Percentiles rank a stretch among this genome's conserved stretches.
Conservation (phyloP, 2,329 filamentous ascomycete species). For the Thielaviopsis euricoi region DNA sequence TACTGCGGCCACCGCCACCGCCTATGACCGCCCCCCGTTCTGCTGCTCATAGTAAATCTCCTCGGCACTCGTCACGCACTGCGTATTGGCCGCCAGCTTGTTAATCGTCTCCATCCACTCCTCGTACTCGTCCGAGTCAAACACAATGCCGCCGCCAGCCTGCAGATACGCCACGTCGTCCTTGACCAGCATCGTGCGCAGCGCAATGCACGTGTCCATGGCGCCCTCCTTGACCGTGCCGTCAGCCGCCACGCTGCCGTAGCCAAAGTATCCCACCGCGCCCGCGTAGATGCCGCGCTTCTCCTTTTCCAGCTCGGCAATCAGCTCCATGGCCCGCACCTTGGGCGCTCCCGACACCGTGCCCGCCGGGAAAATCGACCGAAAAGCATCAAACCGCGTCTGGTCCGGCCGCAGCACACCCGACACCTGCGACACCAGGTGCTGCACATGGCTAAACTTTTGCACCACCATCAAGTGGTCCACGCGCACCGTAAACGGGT, state of each 20-base stretch:
- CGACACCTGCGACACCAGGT: conserved; percentile 89
- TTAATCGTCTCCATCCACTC: conserved; percentile 92
- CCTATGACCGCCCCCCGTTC: conserved; percentile 8
- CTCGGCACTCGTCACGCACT: conserved; percentile 74
- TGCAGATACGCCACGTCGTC: conserved; percentile 85
- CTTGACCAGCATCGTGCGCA: conserved; percentile 90
- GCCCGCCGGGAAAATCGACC: conserved; percentile 90
- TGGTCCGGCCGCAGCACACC: conserved; percentile 70
- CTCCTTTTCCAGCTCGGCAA: conserved; percentile 83
- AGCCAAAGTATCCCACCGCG: conserved; percentile 93
- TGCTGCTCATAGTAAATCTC: conserved; percentile 33
- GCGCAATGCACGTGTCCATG: conserved; percentile 72
- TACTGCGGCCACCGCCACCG: too few species aligned
- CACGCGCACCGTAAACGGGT: conserved; percentile 75
- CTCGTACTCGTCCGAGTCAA: conserved; percentile 83
- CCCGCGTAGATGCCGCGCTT: conserved; percentile 93
- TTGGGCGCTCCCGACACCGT: conserved; percentile 94
- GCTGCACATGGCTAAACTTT: conserved; percentile 92
- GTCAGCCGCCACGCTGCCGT: conserved; percentile 50
- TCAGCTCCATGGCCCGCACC: conserved; percentile 91
- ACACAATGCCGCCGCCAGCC: conserved; percentile 76
- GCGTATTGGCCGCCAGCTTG: conserved; percentile 81
- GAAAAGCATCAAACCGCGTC: conserved; percentile 88
- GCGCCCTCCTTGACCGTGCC: conserved; percentile 56
- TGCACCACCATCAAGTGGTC: conserved; percentile 90